Evolutionary conservation across 352 stramenopile genomes (phyloP), one percentile per base, ranked within the genome.

Genomic region (Peronospora farinosa): DNA sequence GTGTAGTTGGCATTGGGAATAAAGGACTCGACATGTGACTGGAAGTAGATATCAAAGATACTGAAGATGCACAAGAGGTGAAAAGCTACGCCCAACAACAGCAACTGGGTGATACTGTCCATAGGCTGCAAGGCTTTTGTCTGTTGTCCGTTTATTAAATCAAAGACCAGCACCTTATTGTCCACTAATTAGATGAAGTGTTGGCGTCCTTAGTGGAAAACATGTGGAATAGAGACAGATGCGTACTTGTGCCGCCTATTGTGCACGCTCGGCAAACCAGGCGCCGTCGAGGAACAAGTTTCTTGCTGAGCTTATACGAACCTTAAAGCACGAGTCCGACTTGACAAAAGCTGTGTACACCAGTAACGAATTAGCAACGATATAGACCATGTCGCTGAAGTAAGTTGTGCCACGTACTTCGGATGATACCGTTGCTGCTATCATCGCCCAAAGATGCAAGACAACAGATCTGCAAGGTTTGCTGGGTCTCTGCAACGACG

Each of bases 41-140:
- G 86, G 65, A 91, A 92, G 78, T 92, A 91, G 32, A 92, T 86
- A 63, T 92, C 82, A 41, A 92, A 88, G 60, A 91, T 81, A 67
- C 78, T 88, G 21, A 84, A 56, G 58, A 92, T 68, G 71, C 86
- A 90, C 33, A 85, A 61, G 40, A 65, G 66, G 57, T 92, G 82
- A 70, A 92, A 91, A 25, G 74, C 54, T 23, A 88, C 75, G 47
- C 71, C 77, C n/a, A 91, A 65, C 47, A 86, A 30, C 52, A 90
- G 65, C 48, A 90, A 61, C 28, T 44, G 50, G 3, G 42, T 33
- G 11, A 70, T 39, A 28, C 49, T 61, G 15, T 47, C 27, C 47
- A 51, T 51, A 33, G n/a, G 3, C 17, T 9, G 12, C 2, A 27
- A 27, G 23, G 23, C 23, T 7, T 27, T 27, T 27, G 6, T 7